These are phyloP conservation scores for Scedosporium dehoogii DNA, from an alignment of 2,329 filamentous ascomycete species.

Conservation along the genomic window DNA sequence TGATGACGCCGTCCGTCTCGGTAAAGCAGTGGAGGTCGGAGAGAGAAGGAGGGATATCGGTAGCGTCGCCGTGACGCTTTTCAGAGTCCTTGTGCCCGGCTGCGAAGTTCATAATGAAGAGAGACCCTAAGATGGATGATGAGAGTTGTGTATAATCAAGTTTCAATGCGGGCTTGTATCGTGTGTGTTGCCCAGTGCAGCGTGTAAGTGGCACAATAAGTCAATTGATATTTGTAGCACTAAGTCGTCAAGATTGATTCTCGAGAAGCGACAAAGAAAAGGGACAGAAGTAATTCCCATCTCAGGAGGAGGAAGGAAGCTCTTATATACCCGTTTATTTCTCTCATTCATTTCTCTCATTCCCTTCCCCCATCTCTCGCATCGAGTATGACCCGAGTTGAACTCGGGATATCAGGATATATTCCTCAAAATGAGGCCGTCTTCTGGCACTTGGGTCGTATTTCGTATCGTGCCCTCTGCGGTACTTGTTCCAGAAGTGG, in stretches of 20 bases:
- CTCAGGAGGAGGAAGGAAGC: neutral
- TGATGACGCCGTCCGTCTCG: conserved; percentile 52
- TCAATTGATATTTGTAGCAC: no score
- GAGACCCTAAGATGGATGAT: no score
- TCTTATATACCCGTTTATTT: neutral
- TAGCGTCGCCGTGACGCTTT: neutral
- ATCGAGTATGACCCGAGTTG: neutral
- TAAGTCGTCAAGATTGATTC: no score
- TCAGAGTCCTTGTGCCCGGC: neutral
- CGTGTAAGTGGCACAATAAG: neutral
- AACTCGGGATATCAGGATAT: no score
- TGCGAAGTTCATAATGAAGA: neutral
- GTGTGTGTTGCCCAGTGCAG: neutral
- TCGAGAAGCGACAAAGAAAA: no score
- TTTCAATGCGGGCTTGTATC: neutral
- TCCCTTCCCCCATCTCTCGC: neutral
- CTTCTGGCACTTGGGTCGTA: neutral
- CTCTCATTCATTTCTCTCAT: neutral
- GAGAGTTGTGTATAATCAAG: no score
- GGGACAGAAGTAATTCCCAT: neutral
- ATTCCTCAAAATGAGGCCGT: no score
- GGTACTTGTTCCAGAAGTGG: neutral
- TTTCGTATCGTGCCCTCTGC: neutral
- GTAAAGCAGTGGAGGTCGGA: conserved; percentile 48
- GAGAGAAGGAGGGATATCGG: conserved; percentile 12